Percentiles rank a stretch among this genome's conserved stretches.
Conservation (phyloP, 305 asterid genomes). For the Plantago rigida region DNA sequence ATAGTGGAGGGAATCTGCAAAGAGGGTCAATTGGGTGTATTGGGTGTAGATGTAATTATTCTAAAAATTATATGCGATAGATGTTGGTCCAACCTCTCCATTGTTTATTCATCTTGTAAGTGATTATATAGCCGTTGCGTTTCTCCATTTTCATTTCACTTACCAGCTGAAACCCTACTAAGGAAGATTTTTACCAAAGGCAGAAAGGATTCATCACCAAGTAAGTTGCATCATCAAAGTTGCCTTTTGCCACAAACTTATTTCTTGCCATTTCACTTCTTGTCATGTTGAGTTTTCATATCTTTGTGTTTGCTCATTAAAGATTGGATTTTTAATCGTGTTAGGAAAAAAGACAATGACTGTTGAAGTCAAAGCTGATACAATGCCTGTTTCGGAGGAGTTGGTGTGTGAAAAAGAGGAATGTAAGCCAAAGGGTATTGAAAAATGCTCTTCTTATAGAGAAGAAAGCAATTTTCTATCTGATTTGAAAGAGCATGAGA, state of each 20-base stretch:
- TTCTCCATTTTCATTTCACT: conserved; percentile 5
- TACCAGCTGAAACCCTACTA: neutral
- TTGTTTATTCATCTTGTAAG: neutral
- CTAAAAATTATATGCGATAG: too few relatives aligned
- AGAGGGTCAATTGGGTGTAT: too few relatives aligned
- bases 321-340: neutral
- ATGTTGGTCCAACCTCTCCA: too few relatives aligned
- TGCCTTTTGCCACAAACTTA: neutral
- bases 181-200: neutral
- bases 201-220: neutral
- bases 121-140: conserved; percentile 35
- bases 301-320: neutral
- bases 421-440: conserved; percentile 31
- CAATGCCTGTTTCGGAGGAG: conserved; percentile 27
- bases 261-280: neutral
- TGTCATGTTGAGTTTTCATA: neutral
- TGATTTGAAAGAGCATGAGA: conserved; percentile 56
- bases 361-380: conserved; percentile 46
- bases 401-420: conserved; percentile 35
- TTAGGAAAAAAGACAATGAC: conserved; percentile 33
- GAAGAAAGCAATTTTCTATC: conserved; percentile 62
- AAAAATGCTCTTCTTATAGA: conserved; percentile 59
- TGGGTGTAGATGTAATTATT: too few relatives aligned
- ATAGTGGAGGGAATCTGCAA: too few relatives aligned
- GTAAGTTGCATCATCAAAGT: conserved; percentile 6